These are phyloP conservation scores for Melanomma pulvis-pyrius DNA, from an alignment of 495 filamentous ascomycete species.

Conservation along the genomic window DNA sequence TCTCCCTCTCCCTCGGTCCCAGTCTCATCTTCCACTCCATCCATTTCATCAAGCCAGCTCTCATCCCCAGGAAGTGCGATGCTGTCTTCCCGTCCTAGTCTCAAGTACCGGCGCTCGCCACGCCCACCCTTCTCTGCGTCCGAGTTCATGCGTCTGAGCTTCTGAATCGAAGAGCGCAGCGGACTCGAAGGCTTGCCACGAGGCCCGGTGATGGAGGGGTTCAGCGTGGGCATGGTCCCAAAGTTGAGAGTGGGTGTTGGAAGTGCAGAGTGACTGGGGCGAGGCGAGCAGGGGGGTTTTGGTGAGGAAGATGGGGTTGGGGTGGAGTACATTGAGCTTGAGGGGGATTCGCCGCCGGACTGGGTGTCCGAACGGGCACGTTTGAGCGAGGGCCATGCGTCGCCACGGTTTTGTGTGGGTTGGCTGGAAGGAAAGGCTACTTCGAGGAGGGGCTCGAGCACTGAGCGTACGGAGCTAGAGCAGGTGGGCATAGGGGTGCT, in stretches of 20 bases:
- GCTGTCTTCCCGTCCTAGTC: slow-evolving; percentile 41
- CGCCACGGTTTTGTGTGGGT: neutral
- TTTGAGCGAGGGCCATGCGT: neutral
- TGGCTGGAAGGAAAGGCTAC: slow-evolving; percentile 27
- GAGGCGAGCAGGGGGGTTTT: slow-evolving; percentile 13
- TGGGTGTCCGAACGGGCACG: neutral
- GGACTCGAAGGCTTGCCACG: slow-evolving; percentile 34
- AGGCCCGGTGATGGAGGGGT: slow-evolving; percentile 28
- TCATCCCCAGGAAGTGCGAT: slow-evolving; percentile 38
- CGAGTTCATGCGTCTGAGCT: slow-evolving; percentile 44
- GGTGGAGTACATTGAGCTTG: slow-evolving; percentile 10
- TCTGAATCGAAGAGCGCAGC: slow-evolving; percentile 37
- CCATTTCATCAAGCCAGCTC: slow-evolving; percentile 27
- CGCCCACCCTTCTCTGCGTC: slow-evolving; percentile 36
- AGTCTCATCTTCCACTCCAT: neutral
- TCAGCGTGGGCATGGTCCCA: slow-evolving; percentile 27
- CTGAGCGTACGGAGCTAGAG: neutral
- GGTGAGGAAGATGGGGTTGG: slow-evolving; percentile 4
- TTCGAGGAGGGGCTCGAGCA: slow-evolving; percentile 29
- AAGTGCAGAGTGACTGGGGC: slow-evolving; percentile 15
- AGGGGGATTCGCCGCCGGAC: neutral
- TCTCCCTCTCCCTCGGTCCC: slow-evolving; percentile 4
- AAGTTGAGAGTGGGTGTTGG: slow-evolving; percentile 16
- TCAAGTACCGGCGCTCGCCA: slow-evolving; percentile 37
- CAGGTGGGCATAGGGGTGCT: slow-evolving; percentile 11